Percentiles rank a stretch among this genome's conserved stretches.
Evolutionary conservation across 768 basidiomycete species (phyloP).

Genomic region (Glaciozyma antarctica): DNA sequence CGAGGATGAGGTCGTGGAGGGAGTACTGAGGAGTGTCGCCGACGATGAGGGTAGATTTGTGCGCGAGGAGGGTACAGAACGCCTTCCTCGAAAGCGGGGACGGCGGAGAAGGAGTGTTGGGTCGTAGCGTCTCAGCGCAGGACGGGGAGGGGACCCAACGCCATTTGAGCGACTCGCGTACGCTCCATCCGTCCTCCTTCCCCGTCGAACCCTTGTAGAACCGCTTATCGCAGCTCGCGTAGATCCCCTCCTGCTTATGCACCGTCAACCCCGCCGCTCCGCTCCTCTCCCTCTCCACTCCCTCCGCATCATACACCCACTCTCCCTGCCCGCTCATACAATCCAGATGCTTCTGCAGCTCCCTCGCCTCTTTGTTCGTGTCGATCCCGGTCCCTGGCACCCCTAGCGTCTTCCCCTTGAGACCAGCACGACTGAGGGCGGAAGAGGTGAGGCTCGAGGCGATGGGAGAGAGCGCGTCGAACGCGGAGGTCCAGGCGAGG

Average conservation of each 20-base stretch:
- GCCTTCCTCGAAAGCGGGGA: background rate
- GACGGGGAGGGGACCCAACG: constrained; percentile 23
- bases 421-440: background rate
- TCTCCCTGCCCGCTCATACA: constrained; percentile 19
- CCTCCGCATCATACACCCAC: constrained; percentile 28
- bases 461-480: no score
- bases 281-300: background rate
- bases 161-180: constrained; percentile 33
- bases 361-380: constrained; percentile 5
- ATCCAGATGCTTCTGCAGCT: constrained; percentile 32
- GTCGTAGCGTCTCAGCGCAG: background rate
- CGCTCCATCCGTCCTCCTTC: constrained; percentile 20
- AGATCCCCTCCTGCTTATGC: constrained; percentile 32
- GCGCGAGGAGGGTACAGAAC: constrained; percentile 31
- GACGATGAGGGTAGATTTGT: constrained; percentile 33
- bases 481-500: no score
- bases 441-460: background rate
- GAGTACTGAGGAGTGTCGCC: constrained; percentile 34
- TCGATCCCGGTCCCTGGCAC: constrained; percentile 32
- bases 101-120: background rate
- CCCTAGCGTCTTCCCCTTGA: background rate
- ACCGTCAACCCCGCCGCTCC: constrained; percentile 19
- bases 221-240: constrained; percentile 32
- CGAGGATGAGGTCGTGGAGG: constrained; percentile 35
- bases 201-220: constrained; percentile 27